These are phyloP conservation scores for Bathelium albidoporum DNA, from an alignment of 495 filamentous ascomycete genomes.

Conservation along the genomic window DNA sequence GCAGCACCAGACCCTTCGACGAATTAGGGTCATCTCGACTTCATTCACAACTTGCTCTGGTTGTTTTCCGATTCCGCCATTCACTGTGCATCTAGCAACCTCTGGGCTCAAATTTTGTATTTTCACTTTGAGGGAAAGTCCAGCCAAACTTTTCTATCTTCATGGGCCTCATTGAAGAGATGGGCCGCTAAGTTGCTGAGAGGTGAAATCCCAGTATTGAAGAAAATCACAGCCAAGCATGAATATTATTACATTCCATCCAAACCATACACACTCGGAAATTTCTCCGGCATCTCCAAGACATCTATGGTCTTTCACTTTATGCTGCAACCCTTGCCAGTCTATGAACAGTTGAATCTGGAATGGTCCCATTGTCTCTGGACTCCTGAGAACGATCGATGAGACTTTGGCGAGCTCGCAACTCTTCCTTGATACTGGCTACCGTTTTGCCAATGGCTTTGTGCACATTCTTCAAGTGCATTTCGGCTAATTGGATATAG, in stretches of 20 bases:
- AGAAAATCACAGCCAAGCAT: too few relatives aligned
- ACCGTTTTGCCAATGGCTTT: neutral
- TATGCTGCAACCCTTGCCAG: neutral
- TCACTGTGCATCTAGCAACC: neutral
- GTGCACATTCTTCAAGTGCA: conserved; percentile 1
- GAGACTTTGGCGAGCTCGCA: neutral
- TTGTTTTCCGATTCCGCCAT: too few relatives aligned
- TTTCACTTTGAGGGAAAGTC: too few relatives aligned
- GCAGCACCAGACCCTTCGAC: too few relatives aligned
- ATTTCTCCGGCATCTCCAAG: neutral
- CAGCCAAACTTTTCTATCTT: too few relatives aligned
- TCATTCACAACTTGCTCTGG: too few relatives aligned
- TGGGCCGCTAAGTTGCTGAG: too few relatives aligned
- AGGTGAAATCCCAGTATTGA: too few relatives aligned
- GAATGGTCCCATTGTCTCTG: neutral
- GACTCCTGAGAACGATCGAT: neutral
- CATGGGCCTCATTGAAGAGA: too few relatives aligned
- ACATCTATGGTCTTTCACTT: too few relatives aligned
- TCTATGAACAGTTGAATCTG: neutral
- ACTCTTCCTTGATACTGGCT: neutral
- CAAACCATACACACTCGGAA: neutral
- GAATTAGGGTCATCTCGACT: too few relatives aligned
- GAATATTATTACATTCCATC: neutral
- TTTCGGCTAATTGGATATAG: neutral
- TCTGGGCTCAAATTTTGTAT: too few relatives aligned